Base-by-base conservation (phyloP, 2,329 filamentous ascomycete genomes). In the Colletotrichum chlorophyti region DNA sequence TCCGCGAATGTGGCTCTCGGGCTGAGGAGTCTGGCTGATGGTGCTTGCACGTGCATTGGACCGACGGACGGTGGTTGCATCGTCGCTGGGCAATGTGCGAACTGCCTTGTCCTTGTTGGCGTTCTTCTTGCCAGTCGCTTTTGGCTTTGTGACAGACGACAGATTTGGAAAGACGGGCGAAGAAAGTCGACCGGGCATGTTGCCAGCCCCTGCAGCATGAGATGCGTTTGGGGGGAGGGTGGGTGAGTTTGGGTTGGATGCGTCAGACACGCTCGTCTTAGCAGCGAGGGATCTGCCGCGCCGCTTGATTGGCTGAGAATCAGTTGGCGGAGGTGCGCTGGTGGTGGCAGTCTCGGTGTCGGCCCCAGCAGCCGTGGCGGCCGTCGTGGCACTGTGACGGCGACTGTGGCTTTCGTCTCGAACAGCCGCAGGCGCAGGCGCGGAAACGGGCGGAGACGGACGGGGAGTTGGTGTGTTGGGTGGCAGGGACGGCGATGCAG, bases 121-220 rank as follows among this genome's bases (percentile, higher is more conserved):
- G 60, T 65, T 65, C 69, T 72, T 72, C 53, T 60, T 60, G 63
- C 58, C 54, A 63, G 40, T 29, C 24, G 53, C 27, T 27, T 52
- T 58, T 40, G 53, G 48, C 35, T 35, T n/a, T 51, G 45, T 41
- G 8, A 53, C 58, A 24, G 63, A 57, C 34, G 67, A 63, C 57
- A 69, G 57, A 51, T 70, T 72, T 61, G 73, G 68, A 48, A 73
- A 70, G 51, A 71, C 62, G 34, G 53, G 69, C 64, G 57, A 70
- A 63, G 64, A 77, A 26, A 63, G 65, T 63, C 72, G 69, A 63
- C 75, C 75, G 58, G 75, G 75, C 75, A 77, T 77, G 65, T 68
- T 72, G 69, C 57, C 38, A 50, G 67, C 68, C 64, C 72, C 69
- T 63, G 59, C 63, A 45, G 49, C 57, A 50, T 60, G 57, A 57